Percentiles rank a stretch among this genome's conserved stretches.
phyloP scores from a whole-genome alignment of 345 rosid genomes.

The Melaleuca alternifolia region DNA sequence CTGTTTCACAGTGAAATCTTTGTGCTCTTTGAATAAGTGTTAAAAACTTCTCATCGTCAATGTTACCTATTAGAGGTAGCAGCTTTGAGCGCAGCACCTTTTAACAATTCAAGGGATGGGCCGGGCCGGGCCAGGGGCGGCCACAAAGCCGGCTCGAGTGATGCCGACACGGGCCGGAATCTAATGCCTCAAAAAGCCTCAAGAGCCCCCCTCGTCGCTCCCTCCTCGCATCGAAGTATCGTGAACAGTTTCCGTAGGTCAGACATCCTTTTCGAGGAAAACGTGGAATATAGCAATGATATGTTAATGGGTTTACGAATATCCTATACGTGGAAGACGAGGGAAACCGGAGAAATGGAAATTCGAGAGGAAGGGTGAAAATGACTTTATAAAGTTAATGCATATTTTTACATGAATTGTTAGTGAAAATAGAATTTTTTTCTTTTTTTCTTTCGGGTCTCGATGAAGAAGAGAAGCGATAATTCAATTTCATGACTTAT shows the following conservation, averaged over 20 bases:
- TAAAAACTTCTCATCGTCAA: neutral
- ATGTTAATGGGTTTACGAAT: neutral
- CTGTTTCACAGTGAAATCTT: neutral
- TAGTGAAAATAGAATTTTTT: neutral
- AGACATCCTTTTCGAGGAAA: neutral
- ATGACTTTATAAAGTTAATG: neutral
- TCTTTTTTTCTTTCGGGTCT: neutral
- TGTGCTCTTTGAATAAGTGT: too few relatives aligned
- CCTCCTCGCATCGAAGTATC: accelerated
- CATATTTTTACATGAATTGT: neutral
- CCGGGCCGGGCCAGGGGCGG: too few relatives aligned
- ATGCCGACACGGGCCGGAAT: neutral
- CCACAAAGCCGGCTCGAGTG: neutral
- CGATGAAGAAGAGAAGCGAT: neutral
- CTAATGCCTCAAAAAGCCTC: neutral
- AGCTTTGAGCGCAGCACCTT: neutral
- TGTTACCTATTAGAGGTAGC: neutral
- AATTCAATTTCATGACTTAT: neutral
- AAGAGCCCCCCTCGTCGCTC: accelerated
- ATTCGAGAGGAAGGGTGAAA: neutral
- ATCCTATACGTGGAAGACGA: neutral
- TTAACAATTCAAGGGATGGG: neutral
- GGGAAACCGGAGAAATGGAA: neutral
- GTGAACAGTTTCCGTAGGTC: neutral
- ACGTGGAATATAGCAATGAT: neutral